Evolutionary conservation across 306 rosid genomes (phyloP).

Genomic region (Sesbania bispinosa): DNA sequence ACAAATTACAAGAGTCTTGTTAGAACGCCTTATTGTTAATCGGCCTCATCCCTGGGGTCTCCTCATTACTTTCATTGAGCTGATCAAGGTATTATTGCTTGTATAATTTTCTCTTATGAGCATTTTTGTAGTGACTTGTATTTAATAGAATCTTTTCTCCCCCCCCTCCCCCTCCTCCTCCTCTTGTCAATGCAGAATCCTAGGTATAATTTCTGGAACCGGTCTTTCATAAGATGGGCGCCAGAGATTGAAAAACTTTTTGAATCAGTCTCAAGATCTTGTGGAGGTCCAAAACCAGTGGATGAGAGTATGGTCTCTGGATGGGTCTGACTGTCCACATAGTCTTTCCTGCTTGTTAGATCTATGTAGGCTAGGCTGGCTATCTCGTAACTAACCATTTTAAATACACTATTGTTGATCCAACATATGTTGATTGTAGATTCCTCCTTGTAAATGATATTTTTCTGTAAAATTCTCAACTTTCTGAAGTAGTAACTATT

Average conservation of each 20-base stretch:
- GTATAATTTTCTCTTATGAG: background rate
- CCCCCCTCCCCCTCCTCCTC: too few relatives aligned
- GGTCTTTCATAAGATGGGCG: slow-evolving; percentile 89
- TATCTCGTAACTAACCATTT: background rate
- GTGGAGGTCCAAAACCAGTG: slow-evolving; percentile 92
- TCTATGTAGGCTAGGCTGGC: slow-evolving; percentile 14
- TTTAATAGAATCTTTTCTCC: background rate
- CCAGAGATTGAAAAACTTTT: slow-evolving; percentile 95
- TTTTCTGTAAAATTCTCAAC: background rate
- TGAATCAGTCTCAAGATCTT: slow-evolving; percentile 96
- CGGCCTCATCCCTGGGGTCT: slow-evolving; percentile 99
- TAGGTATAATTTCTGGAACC: slow-evolving; percentile 90
- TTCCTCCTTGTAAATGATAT: background rate
- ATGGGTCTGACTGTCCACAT: slow-evolving; percentile 65
- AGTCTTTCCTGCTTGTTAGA: background rate
- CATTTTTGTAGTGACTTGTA: background rate
- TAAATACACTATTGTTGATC: background rate
- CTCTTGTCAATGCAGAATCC: slow-evolving; percentile 54
- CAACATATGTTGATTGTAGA: background rate
- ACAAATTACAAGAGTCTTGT: slow-evolving; percentile 93
- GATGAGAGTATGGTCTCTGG: slow-evolving; percentile 87
- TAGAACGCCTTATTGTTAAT: slow-evolving; percentile 91
- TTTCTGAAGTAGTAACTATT: background rate
- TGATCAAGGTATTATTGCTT: slow-evolving; percentile 63
- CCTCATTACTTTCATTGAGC: slow-evolving; percentile 92